Evolutionary conservation across 345 rosid genomes (phyloP), one percentile per base, ranked within the genome.

Genomic region (Lumnitzera littorea): DNA sequence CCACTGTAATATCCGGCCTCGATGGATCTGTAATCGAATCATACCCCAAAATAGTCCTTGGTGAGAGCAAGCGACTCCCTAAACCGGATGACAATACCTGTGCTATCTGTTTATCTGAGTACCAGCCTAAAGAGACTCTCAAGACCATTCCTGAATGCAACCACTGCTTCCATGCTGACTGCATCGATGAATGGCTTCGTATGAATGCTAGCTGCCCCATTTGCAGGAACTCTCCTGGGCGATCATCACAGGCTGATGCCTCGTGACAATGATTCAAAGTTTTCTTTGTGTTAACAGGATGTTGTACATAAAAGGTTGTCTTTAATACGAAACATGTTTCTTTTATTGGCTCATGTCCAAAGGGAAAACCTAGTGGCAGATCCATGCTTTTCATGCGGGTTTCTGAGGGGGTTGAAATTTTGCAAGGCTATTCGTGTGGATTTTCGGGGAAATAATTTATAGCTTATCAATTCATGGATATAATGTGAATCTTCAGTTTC

Each of bases 11-110:
- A 12, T 14, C 43, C 17, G 90, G 95, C 3, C 65, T 89, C 0
- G 88, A 87, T 29, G 74, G 51, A 15, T 55, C 67, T 1, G 77
- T 81, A 0, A 75, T 89, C 17, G 85, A 87, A 13, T 87, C 90
- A 0, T 87, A 77, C 54, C 88, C 88, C 1, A 87, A 76, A 51
- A 71, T 74, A 23, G 75, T 73, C 1, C 66, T 77, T 0, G 76
- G 80, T 0, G 76, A 80, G 66, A 81, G 86, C 70, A 53, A 71
- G 27, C 56, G 86, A 2, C 62, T 78, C 68, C 79, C 86, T 0
- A 75, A 75, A 24, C 77, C 72, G 0, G 76, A 75, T 1, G 82
- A 75, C 47, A 69, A 15, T 63, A 67, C 66, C 8, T 78, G 86
- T 59, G 23, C 81, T 1, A 82, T 82, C 2, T 82, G 83, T 62